Evolutionary conservation across 192 early-diverging fungal genomes (phyloP), one percentile per base, ranked within the genome.

Genomic region (Linnemannia exigua): DNA sequence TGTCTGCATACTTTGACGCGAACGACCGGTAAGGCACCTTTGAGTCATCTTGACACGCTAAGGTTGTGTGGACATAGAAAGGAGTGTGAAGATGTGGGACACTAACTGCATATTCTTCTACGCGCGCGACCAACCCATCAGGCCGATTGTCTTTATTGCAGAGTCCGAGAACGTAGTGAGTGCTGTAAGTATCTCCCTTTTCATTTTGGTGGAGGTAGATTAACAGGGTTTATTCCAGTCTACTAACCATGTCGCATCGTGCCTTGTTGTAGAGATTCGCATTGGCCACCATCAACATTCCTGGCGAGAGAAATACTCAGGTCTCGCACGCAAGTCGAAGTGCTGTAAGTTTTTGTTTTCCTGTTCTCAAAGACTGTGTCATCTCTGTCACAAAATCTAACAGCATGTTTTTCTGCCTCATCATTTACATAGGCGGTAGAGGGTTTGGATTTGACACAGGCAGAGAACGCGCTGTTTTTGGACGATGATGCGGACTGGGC

Each of bases 401-500:
- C 38, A 41, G 36, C 33, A 19, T 31, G 1, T 33, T 38, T 4
- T 22, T 41, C 19, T 25, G 17, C 5, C n/a, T 46, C 22, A 5
- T 48, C 25, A 20, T 50, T 28, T 41, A 14, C 41, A 16, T 28
- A 38, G 25, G 41, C 25, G 5, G 22, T n/a, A 2, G 58, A 67
- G 14, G 66, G 54, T 2, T 17, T 79, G 50, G 82, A 79, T 41
- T 51, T 84, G 7, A 70, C 82, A 1, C 82, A 84, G 22, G 67
- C 77, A 28, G 83, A 85, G 46, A 85, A 85, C 38, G 83, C 83
- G 0, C 37, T 79, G 0, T 79, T 75, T 46, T 70, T 85, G 72
- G 77, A 76, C 16, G 77, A 85, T 33, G 83, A 85, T 48, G 74
- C 25, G 9, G 74, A 85, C 16, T 85, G 83, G 83, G 72, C 61